A percentile compares a stretch with the other conserved stretches of the same genome.
Evolutionary conservation across 1,139 yeast species (phyloP).

Genomic region (Scheffersomyces segobiensis): DNA sequence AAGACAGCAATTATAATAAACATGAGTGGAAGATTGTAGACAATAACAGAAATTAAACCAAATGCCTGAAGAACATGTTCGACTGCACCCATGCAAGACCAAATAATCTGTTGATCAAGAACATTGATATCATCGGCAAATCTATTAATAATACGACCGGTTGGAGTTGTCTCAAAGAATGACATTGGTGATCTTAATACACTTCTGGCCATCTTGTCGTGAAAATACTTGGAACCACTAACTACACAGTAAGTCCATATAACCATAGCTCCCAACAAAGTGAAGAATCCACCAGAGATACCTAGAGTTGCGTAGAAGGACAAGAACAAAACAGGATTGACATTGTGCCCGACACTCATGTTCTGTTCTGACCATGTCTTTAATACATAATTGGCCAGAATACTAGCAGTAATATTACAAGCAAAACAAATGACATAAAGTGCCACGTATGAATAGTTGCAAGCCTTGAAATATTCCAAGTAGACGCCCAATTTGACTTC

Average conservation of each 20-base stretch:
- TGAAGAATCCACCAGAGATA: conserved; percentile 24
- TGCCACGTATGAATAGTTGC: conserved; percentile 28
- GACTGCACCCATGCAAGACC: conserved; percentile 29
- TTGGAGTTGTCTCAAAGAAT: conserved; percentile 46
- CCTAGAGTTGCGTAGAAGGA: conserved; percentile 28
- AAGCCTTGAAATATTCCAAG: conserved; percentile 35
- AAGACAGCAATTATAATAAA: conserved; percentile 23
- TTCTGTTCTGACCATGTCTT: conserved; percentile 42
- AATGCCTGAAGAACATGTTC: conserved; percentile 23
- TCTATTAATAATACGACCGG: conserved; percentile 41
- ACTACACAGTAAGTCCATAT: conserved; percentile 36
- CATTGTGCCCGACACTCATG: conserved; percentile 23
- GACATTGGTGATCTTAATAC: conserved; percentile 45
- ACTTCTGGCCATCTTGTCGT: conserved; percentile 38
- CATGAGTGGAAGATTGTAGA: conserved; percentile 37
- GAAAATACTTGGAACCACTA: conserved; percentile 35
- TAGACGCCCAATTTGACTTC: conserved; percentile 34
- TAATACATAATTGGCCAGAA: conserved; percentile 34
- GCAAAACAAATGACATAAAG: conserved; percentile 25
- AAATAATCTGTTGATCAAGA: conserved; percentile 34
- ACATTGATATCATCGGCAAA: conserved; percentile 39
- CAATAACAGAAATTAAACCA: conserved; percentile 29
- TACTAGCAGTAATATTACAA: conserved; percentile 20
- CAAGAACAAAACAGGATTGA: conserved; percentile 24
- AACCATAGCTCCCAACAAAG: conserved; percentile 28